Evolutionary conservation across 805 yeast species (phyloP).

Genomic region (Schwanniomyces vanrijiae): DNA sequence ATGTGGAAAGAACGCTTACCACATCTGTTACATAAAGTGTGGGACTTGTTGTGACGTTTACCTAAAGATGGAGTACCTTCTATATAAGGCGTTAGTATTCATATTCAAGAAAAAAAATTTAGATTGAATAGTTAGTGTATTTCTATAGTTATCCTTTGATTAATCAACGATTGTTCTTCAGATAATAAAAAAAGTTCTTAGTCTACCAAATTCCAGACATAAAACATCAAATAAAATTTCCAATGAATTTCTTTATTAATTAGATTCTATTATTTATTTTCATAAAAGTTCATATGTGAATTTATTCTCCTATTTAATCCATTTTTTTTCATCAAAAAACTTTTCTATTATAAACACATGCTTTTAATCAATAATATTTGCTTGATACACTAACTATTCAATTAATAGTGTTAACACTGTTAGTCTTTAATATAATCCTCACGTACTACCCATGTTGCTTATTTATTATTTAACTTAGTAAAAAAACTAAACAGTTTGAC

Average conservation of each 20-base stretch:
- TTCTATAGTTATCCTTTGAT: no score
- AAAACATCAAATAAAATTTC: background rate
- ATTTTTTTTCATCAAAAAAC: no score
- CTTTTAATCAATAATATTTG: no score
- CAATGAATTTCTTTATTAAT: background rate
- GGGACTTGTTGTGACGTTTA: slow-evolving; percentile 99
- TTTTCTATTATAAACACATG: no score
- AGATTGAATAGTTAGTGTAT: background rate
- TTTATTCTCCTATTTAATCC: background rate
- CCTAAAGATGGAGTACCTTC: slow-evolving; percentile 99
- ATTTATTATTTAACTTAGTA: slow-evolving; percentile 24
- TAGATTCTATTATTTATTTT: background rate
- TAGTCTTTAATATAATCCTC: slow-evolving; percentile 15
- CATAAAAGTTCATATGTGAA: background rate
- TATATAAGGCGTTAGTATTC: slow-evolving; percentile 21
- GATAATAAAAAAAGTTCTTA: no score
- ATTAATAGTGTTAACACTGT: background rate
- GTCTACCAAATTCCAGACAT: no score
- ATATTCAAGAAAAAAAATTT: background rate
- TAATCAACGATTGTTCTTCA: no score
- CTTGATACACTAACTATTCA: slow-evolving; percentile 1
- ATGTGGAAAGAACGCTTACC: slow-evolving; percentile 98
- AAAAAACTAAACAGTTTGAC: slow-evolving; percentile 6
- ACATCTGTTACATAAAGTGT: slow-evolving; percentile 98
- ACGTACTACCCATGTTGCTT: slow-evolving; percentile 76